Percentiles rank a stretch among this genome's conserved stretches.
Evolutionary conservation across 1,284 basidiomycete genomes (phyloP).

Genomic region (Grifola frondosa): DNA sequence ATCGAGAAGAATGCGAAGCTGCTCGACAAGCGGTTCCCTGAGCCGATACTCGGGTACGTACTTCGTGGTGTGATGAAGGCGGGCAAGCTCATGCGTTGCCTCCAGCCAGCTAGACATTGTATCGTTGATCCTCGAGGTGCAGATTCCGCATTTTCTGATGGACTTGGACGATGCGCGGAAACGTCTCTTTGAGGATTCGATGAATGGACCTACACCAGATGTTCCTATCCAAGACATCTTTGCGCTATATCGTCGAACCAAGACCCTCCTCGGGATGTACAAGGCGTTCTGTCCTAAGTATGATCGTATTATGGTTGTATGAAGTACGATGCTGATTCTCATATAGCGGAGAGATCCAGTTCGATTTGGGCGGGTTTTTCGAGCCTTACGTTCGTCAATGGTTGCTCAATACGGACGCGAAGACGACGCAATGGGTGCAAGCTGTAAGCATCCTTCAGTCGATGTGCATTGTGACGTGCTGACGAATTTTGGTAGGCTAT

Average conservation of each 20-base stretch:
- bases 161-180: slow-evolving; percentile 77
- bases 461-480: not conserved
- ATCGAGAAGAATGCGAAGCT: slow-evolving; percentile 84
- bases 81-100: not conserved
- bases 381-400: slow-evolving; percentile 88
- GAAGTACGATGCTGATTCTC: slow-evolving; percentile 8
- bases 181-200: slow-evolving; percentile 72
- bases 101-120: slow-evolving; percentile 77
- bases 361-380: slow-evolving; percentile 77
- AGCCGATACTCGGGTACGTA: slow-evolving; percentile 76
- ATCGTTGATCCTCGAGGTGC: slow-evolving; percentile 71
- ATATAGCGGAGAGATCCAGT: slow-evolving; percentile 54
- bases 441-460: slow-evolving; percentile 51
- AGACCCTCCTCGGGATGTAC: slow-evolving; percentile 75
- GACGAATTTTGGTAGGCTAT: slow-evolving; percentile 58
- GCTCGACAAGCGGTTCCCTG: slow-evolving; percentile 83
- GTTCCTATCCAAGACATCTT: slow-evolving; percentile 89
- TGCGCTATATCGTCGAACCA: slow-evolving; percentile 76
- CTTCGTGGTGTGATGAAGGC: not conserved
- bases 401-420: slow-evolving; percentile 87
- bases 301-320: slow-evolving; percentile 25
- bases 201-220: slow-evolving; percentile 75
- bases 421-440: slow-evolving; percentile 94
- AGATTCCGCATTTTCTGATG: slow-evolving; percentile 72
- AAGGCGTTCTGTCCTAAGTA: slow-evolving; percentile 79